These are phyloP conservation scores for Volutella citrinella DNA, from an alignment of 2,329 filamentous ascomycete species.

Conservation along the genomic window DNA sequence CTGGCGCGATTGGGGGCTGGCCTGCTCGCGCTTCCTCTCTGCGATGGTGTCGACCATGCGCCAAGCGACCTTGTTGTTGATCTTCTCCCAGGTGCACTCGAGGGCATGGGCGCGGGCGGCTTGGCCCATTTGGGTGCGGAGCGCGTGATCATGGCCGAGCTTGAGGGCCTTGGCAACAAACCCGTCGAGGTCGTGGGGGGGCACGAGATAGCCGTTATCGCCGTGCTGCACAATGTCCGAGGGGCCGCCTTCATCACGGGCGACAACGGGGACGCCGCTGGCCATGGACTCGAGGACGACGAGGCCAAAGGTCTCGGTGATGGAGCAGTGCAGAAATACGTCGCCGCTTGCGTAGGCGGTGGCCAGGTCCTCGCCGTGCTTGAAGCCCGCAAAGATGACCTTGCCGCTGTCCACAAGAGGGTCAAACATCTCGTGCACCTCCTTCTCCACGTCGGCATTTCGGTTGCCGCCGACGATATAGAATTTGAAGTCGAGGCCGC, in stretches of 20 bases:
- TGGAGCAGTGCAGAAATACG: slow-evolving; percentile 68
- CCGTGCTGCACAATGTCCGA: slow-evolving; percentile 63
- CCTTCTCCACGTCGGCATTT: slow-evolving; percentile 59
- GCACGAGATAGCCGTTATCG: slow-evolving; percentile 58
- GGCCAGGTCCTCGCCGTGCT: slow-evolving; percentile 59
- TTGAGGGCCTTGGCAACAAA: slow-evolving; percentile 55
- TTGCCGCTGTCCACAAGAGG: slow-evolving; percentile 44
- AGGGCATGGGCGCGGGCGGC: slow-evolving; percentile 55
- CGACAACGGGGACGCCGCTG: slow-evolving; percentile 65
- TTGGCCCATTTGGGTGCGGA: slow-evolving; percentile 44
- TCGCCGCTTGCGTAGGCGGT: slow-evolving; percentile 66
- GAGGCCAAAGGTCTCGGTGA: slow-evolving; percentile 70
- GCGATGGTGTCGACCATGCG: slow-evolving; percentile 55
- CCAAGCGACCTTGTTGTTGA: slow-evolving; percentile 68
- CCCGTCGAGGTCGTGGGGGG: slow-evolving; percentile 54
- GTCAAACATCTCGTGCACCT: slow-evolving; percentile 59
- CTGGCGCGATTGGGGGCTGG: slow-evolving; percentile 9
- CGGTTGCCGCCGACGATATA: slow-evolving; percentile 67
- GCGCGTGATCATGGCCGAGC: slow-evolving; percentile 42
- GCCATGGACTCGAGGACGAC: slow-evolving; percentile 71
- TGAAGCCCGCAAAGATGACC: slow-evolving; percentile 66
- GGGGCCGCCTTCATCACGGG: slow-evolving; percentile 66
- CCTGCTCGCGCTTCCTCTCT: slow-evolving; percentile 36
- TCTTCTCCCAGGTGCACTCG: slow-evolving; percentile 67
- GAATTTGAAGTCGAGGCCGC: slow-evolving; percentile 59